phyloP scores from a whole-genome alignment of 108 stramenopile genomes.

The Conticribra weissflogii region DNA sequence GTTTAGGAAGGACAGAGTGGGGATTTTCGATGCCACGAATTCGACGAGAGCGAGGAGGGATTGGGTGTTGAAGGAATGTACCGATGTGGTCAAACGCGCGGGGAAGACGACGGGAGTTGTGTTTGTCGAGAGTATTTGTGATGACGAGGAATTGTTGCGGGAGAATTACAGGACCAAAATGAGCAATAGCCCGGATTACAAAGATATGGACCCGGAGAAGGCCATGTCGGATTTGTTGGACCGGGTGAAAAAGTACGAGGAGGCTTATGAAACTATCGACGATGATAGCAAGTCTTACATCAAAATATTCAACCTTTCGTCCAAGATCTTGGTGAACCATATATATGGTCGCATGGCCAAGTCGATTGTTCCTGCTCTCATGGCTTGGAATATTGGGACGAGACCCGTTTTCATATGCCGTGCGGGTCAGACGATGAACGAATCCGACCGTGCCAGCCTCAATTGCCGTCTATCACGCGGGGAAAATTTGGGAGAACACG shows the following conservation, averaged over 20 bases:
- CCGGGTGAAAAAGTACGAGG: conserved; percentile 91
- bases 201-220: conserved; percentile 64
- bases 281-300: conserved; percentile 94
- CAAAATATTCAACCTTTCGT: conserved; percentile 91
- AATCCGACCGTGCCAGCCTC: conserved; percentile 20
- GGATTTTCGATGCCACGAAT: conserved; percentile 97
- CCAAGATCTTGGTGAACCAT: conserved; percentile 72
- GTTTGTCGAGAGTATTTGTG: conserved; percentile 96
- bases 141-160: conserved; percentile 83
- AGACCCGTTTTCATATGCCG: conserved; percentile 85
- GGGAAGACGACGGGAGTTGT: conserved; percentile 83
- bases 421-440: conserved; percentile 79
- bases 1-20: conserved; percentile 70
- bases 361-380: conserved; percentile 83
- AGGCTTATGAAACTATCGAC: conserved; percentile 90
- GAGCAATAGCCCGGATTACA: conserved; percentile 84
- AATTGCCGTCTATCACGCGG: conserved; percentile 44
- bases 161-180: conserved; percentile 86
- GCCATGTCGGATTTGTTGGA: conserved; percentile 83
- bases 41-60: conserved; percentile 81
- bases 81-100: conserved; percentile 51
- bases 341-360: conserved; percentile 89
- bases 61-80: conserved; percentile 85
- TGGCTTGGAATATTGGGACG: conserved; percentile 93
- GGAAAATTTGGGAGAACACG: conserved; percentile 67